A percentile compares a stretch with the other conserved stretches of the same genome.
Evolutionary conservation across 2,329 filamentous ascomycete genomes (phyloP).

Genomic region (Claviceps pazoutovae): DNA sequence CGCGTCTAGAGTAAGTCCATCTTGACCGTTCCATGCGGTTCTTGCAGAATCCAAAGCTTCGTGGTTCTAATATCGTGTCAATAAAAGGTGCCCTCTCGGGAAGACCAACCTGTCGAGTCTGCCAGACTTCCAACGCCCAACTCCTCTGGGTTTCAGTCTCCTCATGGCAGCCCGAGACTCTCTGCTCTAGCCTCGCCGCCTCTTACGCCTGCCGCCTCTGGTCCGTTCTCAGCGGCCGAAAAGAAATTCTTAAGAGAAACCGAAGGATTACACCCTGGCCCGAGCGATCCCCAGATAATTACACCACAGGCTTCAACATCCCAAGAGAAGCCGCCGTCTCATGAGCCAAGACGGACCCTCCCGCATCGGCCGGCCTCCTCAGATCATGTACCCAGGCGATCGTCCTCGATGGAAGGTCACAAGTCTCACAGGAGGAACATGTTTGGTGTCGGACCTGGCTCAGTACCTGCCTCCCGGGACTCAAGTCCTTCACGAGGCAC

Average conservation of each 20-base stretch:
- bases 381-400: slow-evolving; percentile 27
- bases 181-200: slow-evolving; percentile 75
- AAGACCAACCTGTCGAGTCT: slow-evolving; percentile 44
- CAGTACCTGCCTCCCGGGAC: slow-evolving; percentile 44
- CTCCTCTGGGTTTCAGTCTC: slow-evolving; percentile 51
- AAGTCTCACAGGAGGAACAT: slow-evolving; percentile 38
- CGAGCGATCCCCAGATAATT: slow-evolving; percentile 33
- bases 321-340: slow-evolving; percentile 33
- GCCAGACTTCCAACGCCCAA: slow-evolving; percentile 51
- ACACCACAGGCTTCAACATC: slow-evolving; percentile 54
- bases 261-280: slow-evolving; percentile 25
- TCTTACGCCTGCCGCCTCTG: slow-evolving; percentile 71
- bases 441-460: slow-evolving; percentile 38
- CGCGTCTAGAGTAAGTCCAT: slow-evolving; percentile 57
- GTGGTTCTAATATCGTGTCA: background rate
- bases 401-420: slow-evolving; percentile 25
- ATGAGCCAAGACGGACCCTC: slow-evolving; percentile 25
- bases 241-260: slow-evolving; percentile 18
- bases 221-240: slow-evolving; percentile 20
- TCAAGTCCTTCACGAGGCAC: slow-evolving; percentile 49
- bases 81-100: slow-evolving; percentile 42
- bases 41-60: background rate
- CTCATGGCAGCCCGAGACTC: slow-evolving; percentile 50
- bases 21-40: slow-evolving; percentile 3
- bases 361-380: slow-evolving; percentile 30